Conservation (phyloP, 202 grass and related monocot species). For the Panicum hallii region DNA sequence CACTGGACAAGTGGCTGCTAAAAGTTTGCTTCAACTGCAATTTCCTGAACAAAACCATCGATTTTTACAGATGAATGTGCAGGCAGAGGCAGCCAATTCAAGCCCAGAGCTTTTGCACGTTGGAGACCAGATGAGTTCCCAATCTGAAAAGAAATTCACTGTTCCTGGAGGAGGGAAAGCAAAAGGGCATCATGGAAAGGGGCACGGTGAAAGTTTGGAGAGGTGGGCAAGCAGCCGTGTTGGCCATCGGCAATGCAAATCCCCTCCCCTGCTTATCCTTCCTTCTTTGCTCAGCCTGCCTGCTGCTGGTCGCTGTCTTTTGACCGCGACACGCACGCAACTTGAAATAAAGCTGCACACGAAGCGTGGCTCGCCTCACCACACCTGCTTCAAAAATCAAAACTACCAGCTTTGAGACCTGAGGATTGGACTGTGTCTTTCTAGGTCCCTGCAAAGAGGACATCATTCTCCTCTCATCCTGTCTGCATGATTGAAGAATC, state of each 20-base stretch:
- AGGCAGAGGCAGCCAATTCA: background rate
- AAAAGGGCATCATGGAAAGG: slow-evolving; percentile 32
- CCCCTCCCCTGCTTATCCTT: background rate
- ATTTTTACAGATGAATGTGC: background rate
- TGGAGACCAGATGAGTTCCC: slow-evolving; percentile 10
- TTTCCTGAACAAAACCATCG: background rate
- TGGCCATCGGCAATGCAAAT: background rate
- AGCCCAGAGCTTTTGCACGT: background rate
- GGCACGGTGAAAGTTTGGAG: background rate
- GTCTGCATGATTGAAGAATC: slow-evolving; percentile 36
- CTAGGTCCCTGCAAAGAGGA: slow-evolving; percentile 13
- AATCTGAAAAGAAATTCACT: slow-evolving; percentile 17
- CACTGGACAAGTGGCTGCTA: background rate
- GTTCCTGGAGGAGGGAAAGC: background rate
- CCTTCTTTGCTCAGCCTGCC: background rate
- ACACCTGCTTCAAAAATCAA: slow-evolving; percentile 7
- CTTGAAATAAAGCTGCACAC: slow-evolving; percentile 53
- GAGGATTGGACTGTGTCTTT: slow-evolving; percentile 8
- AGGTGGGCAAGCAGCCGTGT: background rate
- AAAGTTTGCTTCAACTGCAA: background rate
- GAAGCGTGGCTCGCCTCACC: slow-evolving; percentile 46
- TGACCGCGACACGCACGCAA: slow-evolving; percentile 40
- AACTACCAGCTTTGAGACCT: slow-evolving; percentile 9
- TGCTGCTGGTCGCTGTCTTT: slow-evolving; percentile 30
- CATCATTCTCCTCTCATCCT: slow-evolving; percentile 14